A percentile compares a stretch with the other conserved stretches of the same genome.
Conservation (phyloP, 768 basidiomycete species). For the Tricholoma sp. region DNA sequence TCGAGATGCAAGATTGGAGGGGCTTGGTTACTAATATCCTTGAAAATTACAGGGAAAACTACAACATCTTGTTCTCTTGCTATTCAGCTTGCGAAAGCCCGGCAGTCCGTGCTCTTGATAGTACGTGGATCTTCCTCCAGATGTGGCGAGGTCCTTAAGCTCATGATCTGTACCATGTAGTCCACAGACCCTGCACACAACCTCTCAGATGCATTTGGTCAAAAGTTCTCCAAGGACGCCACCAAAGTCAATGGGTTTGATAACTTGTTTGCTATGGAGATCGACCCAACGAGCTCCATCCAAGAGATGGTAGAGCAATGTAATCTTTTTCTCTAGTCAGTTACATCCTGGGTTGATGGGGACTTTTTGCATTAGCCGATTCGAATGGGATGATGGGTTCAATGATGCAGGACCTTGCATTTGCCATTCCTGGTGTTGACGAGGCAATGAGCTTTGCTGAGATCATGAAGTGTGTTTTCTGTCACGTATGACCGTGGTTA, state of each 20-base stretch:
- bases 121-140: conserved; percentile 40
- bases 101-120: conserved; percentile 96
- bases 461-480: conserved; percentile 87
- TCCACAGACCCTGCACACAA: conserved; percentile 99
- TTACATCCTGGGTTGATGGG: conserved; percentile 1
- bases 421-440: conserved; percentile 98
- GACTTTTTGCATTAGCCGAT: conserved; percentile 49
- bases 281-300: conserved; percentile 95
- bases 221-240: conserved; percentile 99
- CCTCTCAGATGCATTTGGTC: conserved; percentile 95
- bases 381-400: conserved; percentile 94
- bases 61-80: conserved; percentile 97
- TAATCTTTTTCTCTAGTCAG: conserved; percentile 28
- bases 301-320: conserved; percentile 99
- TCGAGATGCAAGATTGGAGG: conserved; percentile 7
- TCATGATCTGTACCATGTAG: conserved; percentile 30
- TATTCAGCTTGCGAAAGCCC: conserved; percentile 86
- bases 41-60: conserved; percentile 71
- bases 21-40: neutral
- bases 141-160: neutral
- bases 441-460: conserved; percentile 99
- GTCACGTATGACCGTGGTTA: neutral
- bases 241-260: conserved; percentile 97
- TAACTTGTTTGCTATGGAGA: conserved; percentile 98
- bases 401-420: conserved; percentile 99